Percentiles rank a stretch among this genome's conserved stretches.
Conservation (phyloP, 2,329 filamentous ascomycete species). For the Penicillium psychrosexuale region DNA sequence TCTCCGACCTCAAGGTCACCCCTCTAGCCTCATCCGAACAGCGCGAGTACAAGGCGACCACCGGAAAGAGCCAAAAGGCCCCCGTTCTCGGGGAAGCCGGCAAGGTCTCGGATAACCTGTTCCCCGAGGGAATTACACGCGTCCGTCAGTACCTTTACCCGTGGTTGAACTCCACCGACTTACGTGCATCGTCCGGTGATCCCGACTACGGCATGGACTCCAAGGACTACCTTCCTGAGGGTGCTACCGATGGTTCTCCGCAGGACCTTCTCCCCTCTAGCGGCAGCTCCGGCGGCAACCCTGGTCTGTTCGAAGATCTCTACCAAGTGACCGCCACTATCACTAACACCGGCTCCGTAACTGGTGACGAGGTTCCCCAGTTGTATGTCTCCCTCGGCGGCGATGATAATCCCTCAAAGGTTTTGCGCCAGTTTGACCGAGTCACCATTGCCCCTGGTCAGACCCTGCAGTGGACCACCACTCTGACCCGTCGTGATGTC, state of each 20-base stretch:
- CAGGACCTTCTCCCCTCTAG: conserved; percentile 58
- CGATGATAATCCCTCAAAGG: conserved; percentile 62
- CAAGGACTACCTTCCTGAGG: conserved; percentile 51
- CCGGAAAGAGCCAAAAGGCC: conserved; percentile 53
- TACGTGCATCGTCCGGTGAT: conserved; percentile 51
- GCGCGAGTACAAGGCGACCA: conserved; percentile 52
- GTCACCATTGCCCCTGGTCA: conserved; percentile 68
- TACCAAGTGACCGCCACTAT: conserved; percentile 50
- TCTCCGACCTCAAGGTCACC: conserved; percentile 55
- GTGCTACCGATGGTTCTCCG: conserved; percentile 51
- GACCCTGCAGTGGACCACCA: conserved; percentile 62
- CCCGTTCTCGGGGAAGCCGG: conserved; percentile 52
- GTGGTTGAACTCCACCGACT: conserved; percentile 60
- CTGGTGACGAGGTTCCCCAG: conserved; percentile 54
- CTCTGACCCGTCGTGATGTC: conserved; percentile 74
- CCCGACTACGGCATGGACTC: conserved; percentile 53
- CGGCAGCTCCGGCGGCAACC: conserved; percentile 59
- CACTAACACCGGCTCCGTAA: conserved; percentile 50
- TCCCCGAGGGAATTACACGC: conserved; percentile 51
- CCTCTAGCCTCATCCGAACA: conserved; percentile 49
- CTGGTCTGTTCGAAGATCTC: conserved; percentile 51
- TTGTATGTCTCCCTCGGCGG: conserved; percentile 78
- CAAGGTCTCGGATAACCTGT: conserved; percentile 53
- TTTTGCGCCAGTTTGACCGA: conserved; percentile 78
- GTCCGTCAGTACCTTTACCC: conserved; percentile 61